A percentile compares a stretch with the other conserved stretches of the same genome.
These are phyloP conservation scores for Botrytis cinerea DNA, from an alignment of 2,329 filamentous ascomycete genomes.

Conservation along the genomic window DNA sequence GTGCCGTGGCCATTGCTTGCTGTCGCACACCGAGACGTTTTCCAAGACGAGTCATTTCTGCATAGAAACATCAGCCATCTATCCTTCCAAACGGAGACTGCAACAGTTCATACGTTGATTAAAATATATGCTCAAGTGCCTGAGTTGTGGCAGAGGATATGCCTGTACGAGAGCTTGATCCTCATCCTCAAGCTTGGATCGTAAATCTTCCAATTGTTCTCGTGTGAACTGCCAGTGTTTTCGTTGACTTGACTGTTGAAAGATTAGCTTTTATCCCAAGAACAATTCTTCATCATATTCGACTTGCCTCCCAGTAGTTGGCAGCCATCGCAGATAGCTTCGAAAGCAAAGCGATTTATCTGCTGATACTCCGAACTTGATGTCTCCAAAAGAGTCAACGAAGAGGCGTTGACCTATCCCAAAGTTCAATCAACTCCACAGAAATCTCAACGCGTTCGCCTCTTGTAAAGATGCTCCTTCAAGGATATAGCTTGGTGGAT, in stretches of 20 bases:
- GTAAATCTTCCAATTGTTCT: conserved; percentile 73
- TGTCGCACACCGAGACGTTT: conserved; percentile 84
- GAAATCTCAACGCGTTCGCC: neutral
- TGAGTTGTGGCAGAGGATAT: conserved; percentile 78
- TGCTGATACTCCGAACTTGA: neutral
- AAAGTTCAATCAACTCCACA: neutral
- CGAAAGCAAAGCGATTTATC: neutral
- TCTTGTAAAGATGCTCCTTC: neutral
- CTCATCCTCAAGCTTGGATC: conserved; percentile 74
- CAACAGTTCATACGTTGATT: conserved; percentile 68
- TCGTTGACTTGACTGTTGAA: conserved; percentile 73
- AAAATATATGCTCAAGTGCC: conserved; percentile 88
- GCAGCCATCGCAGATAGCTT: conserved; percentile 25
- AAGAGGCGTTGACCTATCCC: neutral
- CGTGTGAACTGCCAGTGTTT: conserved; percentile 89
- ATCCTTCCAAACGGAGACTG: neutral
- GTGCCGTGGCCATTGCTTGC: conserved; percentile 90
- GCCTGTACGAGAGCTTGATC: conserved; percentile 73
- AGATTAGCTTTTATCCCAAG: neutral
- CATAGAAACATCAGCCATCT: conserved; percentile 9
- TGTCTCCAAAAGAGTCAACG: neutral
- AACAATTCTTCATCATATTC: neutral
- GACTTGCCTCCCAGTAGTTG: conserved; percentile 28
- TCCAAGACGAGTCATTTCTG: conserved; percentile 79
- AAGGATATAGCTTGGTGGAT: neutral